phyloP scores from a whole-genome alignment of 2,329 filamentous ascomycete genomes.

The Talaromyces rugulosus region DNA sequence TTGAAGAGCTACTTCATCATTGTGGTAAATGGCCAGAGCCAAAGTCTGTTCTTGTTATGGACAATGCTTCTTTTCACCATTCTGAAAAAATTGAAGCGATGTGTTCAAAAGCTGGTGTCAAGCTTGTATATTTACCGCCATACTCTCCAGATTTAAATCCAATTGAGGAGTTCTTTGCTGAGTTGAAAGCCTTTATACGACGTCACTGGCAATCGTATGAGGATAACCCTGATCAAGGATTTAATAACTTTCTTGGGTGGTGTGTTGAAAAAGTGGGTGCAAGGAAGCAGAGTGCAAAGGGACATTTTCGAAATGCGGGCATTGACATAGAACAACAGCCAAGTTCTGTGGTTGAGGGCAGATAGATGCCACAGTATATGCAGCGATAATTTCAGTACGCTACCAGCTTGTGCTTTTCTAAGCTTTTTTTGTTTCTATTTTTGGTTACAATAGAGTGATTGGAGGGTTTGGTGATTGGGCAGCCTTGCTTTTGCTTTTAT shows the following conservation, averaged over 20 bases:
- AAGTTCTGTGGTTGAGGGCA: no score
- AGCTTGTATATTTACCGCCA: slow-evolving; percentile 19
- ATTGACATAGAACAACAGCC: not conserved
- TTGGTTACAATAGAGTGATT: no score
- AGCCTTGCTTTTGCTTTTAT: no score
- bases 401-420: no score
- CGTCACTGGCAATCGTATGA: slow-evolving; percentile 19
- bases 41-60: slow-evolving; percentile 26
- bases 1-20: slow-evolving; percentile 22
- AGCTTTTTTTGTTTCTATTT: no score
- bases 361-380: no score
- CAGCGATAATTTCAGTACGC: no score
- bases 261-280: slow-evolving; percentile 23
- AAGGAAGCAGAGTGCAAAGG: slow-evolving; percentile 19
- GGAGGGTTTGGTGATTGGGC: no score
- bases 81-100: not conserved
- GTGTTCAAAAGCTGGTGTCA: not conserved
- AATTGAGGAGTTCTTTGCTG: slow-evolving; percentile 29
- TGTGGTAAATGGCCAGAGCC: slow-evolving; percentile 21
- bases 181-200: slow-evolving; percentile 30
- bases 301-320: slow-evolving; percentile 26
- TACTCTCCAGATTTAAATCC: slow-evolving; percentile 32
- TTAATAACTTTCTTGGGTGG: slow-evolving; percentile 22
- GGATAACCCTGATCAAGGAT: slow-evolving; percentile 15
- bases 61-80: no score